Conservation (phyloP, 2,329 filamentous ascomycete genomes). For the Aspergillus candidus region DNA sequence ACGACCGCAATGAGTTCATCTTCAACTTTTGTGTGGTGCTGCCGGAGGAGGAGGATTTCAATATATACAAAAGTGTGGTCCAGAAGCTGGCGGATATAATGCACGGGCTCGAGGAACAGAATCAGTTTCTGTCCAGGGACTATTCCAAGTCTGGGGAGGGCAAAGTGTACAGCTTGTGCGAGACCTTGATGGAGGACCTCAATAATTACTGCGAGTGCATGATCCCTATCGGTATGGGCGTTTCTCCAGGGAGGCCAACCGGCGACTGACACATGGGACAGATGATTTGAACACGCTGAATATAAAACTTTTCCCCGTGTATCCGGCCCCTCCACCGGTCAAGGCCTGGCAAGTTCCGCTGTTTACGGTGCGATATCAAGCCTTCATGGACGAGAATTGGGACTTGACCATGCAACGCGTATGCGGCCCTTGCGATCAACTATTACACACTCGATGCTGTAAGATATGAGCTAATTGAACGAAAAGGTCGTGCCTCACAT, state of each 20-base stretch:
- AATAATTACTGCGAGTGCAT: slow-evolving; percentile 98
- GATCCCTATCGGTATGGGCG: slow-evolving; percentile 77
- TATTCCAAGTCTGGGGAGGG: slow-evolving; percentile 42
- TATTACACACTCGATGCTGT: not conserved
- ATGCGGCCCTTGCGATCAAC: slow-evolving; percentile 7
- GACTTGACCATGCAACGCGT: slow-evolving; percentile 49
- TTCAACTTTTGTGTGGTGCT: slow-evolving; percentile 94
- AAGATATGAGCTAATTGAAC: not conserved
- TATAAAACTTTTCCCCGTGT: slow-evolving; percentile 87
- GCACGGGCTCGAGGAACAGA: slow-evolving; percentile 86
- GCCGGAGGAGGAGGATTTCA: slow-evolving; percentile 62
- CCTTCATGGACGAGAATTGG: slow-evolving; percentile 51
- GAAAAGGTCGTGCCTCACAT: slow-evolving; percentile 70
- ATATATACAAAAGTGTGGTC: slow-evolving; percentile 77
- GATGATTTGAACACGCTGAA: slow-evolving; percentile 93
- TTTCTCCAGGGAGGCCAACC: not conserved
- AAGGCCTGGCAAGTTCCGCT: slow-evolving; percentile 89
- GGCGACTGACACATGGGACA: slow-evolving; percentile 29
- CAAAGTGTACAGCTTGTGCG: slow-evolving; percentile 64
- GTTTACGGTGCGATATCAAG: slow-evolving; percentile 52
- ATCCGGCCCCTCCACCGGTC: slow-evolving; percentile 68
- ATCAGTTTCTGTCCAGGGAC: slow-evolving; percentile 60
- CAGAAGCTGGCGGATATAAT: slow-evolving; percentile 79
- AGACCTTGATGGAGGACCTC: slow-evolving; percentile 82
- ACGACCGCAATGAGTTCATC: slow-evolving; percentile 92